Base-by-base conservation (phyloP, 1,284 basidiomycete genomes). In the Albatrellus sp. region DNA sequence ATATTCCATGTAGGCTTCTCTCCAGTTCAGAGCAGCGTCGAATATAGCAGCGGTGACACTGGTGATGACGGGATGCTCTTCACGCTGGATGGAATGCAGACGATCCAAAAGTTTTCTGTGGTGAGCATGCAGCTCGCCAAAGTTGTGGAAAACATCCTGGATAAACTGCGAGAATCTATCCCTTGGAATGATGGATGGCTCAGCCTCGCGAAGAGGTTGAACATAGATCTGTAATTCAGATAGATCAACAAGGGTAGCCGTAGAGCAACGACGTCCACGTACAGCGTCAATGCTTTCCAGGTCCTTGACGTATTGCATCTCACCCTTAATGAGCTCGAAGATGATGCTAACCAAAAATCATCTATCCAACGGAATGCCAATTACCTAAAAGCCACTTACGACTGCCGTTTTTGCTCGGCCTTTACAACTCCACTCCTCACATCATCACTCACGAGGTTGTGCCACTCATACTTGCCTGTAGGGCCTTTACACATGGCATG, bases 231-330 rank as follows among this genome's bases (percentile, higher is more conserved):
- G 48, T 8, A 45, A 44, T 30, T 24, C 4, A 24, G 24, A 24
- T 24, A 24, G 4, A 24, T 24, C 24, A 24, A 24, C 24, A 7
- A 24, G 24, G 7, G 24, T 24, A 24, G 7, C 24, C 13, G 7
- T 14, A 12, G 33, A 16, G 16, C 12, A 30, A 8, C 16, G 29
- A 9, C 19, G 10, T 9, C 33, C 39, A 61, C 76, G 43, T 48
- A 90, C 87, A 44, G 68, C 72, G 49, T 90, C 85, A 46, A 98
- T 84, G 45, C 86, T 83, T 57, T 93, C 86, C 24, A 99, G 65
- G 68, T 99, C 96, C 46, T 81, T 82, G 10, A 96, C 87, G 59
- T 97, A 98, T 43, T 82, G 78, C 82, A 94, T 93, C 64, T 99
- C 94, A 47, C 86, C 88, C 57, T 93, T 86, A 57, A 98, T 94